These are phyloP conservation scores for Rhodotorula graminis DNA, from an alignment of 768 basidiomycete species.

Conservation along the genomic window DNA sequence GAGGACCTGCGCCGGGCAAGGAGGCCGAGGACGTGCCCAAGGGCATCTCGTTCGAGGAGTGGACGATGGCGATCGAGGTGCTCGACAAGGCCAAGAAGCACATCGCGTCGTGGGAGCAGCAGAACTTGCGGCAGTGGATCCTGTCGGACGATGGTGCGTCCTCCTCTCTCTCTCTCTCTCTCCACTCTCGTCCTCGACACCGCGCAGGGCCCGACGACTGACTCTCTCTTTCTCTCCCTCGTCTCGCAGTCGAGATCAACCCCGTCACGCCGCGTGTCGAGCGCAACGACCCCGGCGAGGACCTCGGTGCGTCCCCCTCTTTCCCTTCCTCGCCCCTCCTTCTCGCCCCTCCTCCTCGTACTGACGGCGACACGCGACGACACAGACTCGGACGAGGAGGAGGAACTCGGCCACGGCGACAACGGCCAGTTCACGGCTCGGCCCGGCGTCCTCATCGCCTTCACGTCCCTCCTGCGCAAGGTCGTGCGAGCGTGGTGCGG, in stretches of 20 bases:
- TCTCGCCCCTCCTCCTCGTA: not conserved
- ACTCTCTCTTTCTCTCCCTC: not conserved
- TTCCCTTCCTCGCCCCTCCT: not conserved
- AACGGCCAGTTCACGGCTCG: slow-evolving; percentile 23
- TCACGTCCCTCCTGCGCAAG: slow-evolving; percentile 33
- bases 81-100: slow-evolving; percentile 35
- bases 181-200: too few relatives aligned
- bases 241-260: not conserved
- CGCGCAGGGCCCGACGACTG: too few relatives aligned
- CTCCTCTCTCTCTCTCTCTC: not conserved
- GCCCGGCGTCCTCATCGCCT: slow-evolving; percentile 33
- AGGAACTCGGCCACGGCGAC: slow-evolving; percentile 9
- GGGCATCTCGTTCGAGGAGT: slow-evolving; percentile 41
- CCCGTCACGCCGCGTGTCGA: not conserved
- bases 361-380: not conserved
- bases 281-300: not conserved
- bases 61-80: slow-evolving; percentile 43
- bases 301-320: not conserved
- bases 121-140: slow-evolving; percentile 32
- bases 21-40: slow-evolving; percentile 5
- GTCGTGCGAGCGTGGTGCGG: slow-evolving; percentile 34
- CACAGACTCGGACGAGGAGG: slow-evolving; percentile 21
- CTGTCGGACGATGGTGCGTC: slow-evolving; percentile 28
- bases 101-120: slow-evolving; percentile 36
- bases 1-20: not conserved